phyloP scores from a whole-genome alignment of 768 basidiomycete species.

The Podaxis sp. region DNA sequence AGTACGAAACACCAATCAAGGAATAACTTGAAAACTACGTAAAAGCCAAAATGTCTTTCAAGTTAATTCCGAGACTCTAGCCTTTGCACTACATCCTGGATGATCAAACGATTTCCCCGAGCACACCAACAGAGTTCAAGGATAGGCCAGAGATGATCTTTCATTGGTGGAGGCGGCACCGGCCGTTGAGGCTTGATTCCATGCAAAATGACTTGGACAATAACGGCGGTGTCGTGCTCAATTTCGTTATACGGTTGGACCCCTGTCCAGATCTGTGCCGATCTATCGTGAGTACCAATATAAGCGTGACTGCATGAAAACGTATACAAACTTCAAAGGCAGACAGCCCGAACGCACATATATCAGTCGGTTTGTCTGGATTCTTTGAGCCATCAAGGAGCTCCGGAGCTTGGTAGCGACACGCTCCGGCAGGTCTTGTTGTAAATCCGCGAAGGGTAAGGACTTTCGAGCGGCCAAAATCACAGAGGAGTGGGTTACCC shows the following conservation, averaged over 20 bases:
- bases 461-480: conserved; percentile 21
- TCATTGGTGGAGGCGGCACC: background rate
- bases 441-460: conserved; percentile 17
- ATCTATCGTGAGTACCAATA: too few species aligned
- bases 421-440: conserved; percentile 15
- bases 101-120: background rate
- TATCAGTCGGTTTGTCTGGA: conserved; percentile 19
- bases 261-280: background rate
- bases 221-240: background rate
- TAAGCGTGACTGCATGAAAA: too few species aligned
- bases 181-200: background rate
- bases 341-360: conserved; percentile 17
- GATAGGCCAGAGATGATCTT: background rate
- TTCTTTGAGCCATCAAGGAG: background rate
- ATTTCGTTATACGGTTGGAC: background rate
- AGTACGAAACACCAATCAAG: too few species aligned
- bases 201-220: background rate
- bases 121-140: background rate
- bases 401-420: conserved; percentile 20
- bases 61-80: too few species aligned
- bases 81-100: too few species aligned
- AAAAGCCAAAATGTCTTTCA: too few species aligned
- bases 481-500: conserved; percentile 16
- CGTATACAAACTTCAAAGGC: background rate
- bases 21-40: too few species aligned